Evolutionary conservation across 192 early-diverging fungal genomes (phyloP).

Genomic region (Mortierella claussenii): DNA sequence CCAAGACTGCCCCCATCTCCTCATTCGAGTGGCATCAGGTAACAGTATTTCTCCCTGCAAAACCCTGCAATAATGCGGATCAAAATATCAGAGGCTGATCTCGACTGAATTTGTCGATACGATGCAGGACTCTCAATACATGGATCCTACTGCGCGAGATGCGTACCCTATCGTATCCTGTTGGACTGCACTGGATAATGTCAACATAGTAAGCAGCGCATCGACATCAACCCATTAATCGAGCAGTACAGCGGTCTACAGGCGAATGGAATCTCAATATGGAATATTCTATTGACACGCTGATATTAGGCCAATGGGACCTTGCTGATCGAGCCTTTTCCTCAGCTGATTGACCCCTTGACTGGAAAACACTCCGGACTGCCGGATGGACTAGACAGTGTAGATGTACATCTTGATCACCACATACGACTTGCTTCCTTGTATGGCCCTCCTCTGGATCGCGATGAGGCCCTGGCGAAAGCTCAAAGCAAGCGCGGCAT

Average conservation of each 20-base stretch:
- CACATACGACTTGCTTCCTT: slow-evolving; percentile 10
- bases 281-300: not conserved
- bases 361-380: not conserved
- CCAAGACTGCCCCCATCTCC: slow-evolving; percentile 4
- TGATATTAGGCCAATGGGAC: slow-evolving; percentile 32
- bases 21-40: slow-evolving; percentile 47
- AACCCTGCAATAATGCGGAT: no score
- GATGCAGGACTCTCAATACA: slow-evolving; percentile 38
- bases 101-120: no score
- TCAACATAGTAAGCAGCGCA: slow-evolving; percentile 40
- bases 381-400: not conserved
- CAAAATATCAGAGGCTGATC: no score
- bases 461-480: not conserved
- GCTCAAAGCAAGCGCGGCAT: not conserved
- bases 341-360: not conserved
- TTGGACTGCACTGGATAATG: slow-evolving; percentile 43
- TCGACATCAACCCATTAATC: not conserved
- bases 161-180: slow-evolving; percentile 26
- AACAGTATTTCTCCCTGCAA: no score
- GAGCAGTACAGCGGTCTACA: not conserved
- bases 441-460: slow-evolving; percentile 11
- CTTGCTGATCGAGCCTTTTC: slow-evolving; percentile 37
- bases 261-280: no score
- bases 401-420: slow-evolving; percentile 8
- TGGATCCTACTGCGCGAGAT: slow-evolving; percentile 21